Evolutionary conservation across 306 rosid genomes (phyloP).

Genomic region (Crotalaria pallida): DNA sequence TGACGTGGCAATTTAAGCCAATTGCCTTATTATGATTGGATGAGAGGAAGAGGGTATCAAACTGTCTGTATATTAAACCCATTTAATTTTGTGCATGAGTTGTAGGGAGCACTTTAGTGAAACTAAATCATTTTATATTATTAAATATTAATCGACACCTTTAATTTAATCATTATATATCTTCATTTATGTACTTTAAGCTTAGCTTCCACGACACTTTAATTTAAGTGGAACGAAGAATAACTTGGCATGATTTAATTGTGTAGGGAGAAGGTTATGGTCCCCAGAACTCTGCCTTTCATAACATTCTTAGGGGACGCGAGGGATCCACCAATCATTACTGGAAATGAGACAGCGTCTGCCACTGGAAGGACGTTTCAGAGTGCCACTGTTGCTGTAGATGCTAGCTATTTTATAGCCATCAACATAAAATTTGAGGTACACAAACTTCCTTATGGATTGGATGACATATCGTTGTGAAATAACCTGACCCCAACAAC

Average conservation of each 20-base stretch:
- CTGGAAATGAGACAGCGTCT: constrained; percentile 63
- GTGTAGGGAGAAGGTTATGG: constrained; percentile 52
- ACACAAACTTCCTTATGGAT: background rate
- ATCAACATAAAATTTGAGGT: constrained; percentile 72
- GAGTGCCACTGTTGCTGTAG: constrained; percentile 64
- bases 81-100: too few relatives aligned
- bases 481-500: background rate
- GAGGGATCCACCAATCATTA: constrained; percentile 43
- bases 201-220: too few relatives aligned
- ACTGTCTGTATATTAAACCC: too few relatives aligned
- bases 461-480: background rate
- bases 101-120: too few relatives aligned
- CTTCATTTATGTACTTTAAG: too few relatives aligned
- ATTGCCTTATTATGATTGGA: too few relatives aligned
- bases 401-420: constrained; percentile 60
- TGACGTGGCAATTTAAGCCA: too few relatives aligned
- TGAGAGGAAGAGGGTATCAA: too few relatives aligned
- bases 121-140: too few relatives aligned
- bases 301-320: constrained; percentile 54
- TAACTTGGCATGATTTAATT: background rate
- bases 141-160: too few relatives aligned
- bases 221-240: too few relatives aligned
- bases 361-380: constrained; percentile 37
- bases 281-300: constrained; percentile 43
- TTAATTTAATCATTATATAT: too few relatives aligned